These are phyloP conservation scores for Candida michaelii DNA, from an alignment of 805 yeast species.

Conservation along the genomic window DNA sequence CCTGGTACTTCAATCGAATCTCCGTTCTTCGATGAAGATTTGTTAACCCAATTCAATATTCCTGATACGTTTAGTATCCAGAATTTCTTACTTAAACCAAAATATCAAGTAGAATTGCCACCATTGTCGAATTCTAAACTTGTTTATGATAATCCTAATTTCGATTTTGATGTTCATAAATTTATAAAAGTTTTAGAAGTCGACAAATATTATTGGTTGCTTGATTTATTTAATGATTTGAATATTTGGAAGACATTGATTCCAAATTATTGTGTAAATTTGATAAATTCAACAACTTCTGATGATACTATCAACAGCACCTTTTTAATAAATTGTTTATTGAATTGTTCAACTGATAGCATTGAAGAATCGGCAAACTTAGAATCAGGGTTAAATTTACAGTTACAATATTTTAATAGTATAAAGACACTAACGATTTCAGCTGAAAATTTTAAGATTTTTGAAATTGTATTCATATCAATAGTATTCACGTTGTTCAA, in stretches of 20 bases:
- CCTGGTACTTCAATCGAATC: constrained; percentile 13
- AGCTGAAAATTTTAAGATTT: constrained; percentile 13
- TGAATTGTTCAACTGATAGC: constrained; percentile 26
- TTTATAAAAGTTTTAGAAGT: constrained; percentile 21
- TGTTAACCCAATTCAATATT: constrained; percentile 9
- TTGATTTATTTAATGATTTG: constrained; percentile 41
- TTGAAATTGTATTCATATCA: constrained; percentile 32
- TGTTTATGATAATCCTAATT: constrained; percentile 14
- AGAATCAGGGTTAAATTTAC: constrained; percentile 18
- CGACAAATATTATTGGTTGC: constrained; percentile 39
- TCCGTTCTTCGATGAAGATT: constrained; percentile 16
- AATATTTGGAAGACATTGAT: constrained; percentile 36
- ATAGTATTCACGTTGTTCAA: constrained; percentile 28
- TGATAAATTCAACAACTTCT: constrained; percentile 8
- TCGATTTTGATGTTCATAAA: constrained; percentile 14
- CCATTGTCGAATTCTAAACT: constrained; percentile 14
- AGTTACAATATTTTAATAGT: constrained; percentile 17
- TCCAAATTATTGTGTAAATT: constrained; percentile 31
- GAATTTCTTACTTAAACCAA: constrained; percentile 15
- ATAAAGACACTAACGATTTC: constrained; percentile 6
- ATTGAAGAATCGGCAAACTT: constrained; percentile 8
- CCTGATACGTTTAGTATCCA: constrained; percentile 16
- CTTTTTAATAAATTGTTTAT: constrained; percentile 30
- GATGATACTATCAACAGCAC: constrained; percentile 7
- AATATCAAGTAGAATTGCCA: constrained; percentile 13